These are phyloP conservation scores for Phylloporus arenicola DNA, from an alignment of 768 basidiomycete species.

Conservation along the genomic window DNA sequence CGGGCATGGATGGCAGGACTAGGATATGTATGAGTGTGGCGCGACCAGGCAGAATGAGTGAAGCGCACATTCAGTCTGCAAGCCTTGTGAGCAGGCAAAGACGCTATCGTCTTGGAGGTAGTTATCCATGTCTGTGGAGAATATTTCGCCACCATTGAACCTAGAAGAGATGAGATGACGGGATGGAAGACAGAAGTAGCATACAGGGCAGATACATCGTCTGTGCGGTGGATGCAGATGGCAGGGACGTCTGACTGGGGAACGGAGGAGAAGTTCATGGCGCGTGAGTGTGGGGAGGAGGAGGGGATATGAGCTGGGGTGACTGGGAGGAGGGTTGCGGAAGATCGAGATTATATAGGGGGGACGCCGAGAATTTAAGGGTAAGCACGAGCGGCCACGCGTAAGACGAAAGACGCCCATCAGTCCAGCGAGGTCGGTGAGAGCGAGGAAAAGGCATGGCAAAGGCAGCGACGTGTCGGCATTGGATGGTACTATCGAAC, in stretches of 20 bases:
- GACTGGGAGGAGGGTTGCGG: constrained; percentile 3
- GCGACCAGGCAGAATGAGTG: background rate
- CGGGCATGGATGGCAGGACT: background rate
- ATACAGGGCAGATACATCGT: constrained; percentile 11
- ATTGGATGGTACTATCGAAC: background rate
- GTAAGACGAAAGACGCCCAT: constrained; percentile 8
- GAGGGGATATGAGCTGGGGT: background rate
- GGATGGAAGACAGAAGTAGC: constrained; percentile 6
- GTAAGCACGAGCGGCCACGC: constrained; percentile 1
- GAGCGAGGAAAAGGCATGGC: background rate
- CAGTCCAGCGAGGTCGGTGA: background rate
- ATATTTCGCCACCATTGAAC: background rate
- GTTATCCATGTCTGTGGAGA: background rate
- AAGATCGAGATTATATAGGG: constrained; percentile 19
- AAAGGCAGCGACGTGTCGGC: background rate
- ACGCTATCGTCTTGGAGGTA: background rate
- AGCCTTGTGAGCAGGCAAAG: constrained; percentile 1
- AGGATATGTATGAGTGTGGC: constrained; percentile 13
- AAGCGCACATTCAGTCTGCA: constrained; percentile 8
- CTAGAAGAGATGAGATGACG: constrained; percentile 14
- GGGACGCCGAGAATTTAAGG: constrained; percentile 3
- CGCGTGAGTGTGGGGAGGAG: background rate
- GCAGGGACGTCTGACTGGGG: constrained; percentile 9
- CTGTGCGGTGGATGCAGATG: constrained; percentile 12
- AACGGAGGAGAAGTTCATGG: constrained; percentile 10